Evolutionary conservation across 352 stramenopile species (phyloP).

Genomic region (Phytophthora citrophthora): DNA sequence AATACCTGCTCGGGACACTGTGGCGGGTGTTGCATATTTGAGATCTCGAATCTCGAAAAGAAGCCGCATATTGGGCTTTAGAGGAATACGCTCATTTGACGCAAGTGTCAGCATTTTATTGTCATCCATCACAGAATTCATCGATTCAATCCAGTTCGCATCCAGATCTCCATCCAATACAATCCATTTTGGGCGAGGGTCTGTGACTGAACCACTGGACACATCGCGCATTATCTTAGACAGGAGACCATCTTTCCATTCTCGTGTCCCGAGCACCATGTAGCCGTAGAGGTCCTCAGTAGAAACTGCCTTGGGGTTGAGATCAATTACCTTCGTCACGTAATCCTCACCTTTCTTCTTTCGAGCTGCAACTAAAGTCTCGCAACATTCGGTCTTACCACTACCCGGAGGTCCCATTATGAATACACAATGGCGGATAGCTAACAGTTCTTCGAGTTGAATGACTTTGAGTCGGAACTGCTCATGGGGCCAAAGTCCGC

Average conservation of each 20-base stretch:
- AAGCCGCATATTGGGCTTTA: constrained; percentile 95
- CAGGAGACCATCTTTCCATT: constrained; percentile 96
- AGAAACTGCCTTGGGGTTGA: constrained; percentile 97
- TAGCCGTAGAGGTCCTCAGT: constrained; percentile 97
- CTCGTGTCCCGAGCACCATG: constrained; percentile 93
- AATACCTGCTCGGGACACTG: constrained; percentile 95
- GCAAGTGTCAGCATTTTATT: constrained; percentile 91
- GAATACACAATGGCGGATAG: constrained; percentile 96
- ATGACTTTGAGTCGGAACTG: constrained; percentile 94
- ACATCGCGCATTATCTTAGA: constrained; percentile 95
- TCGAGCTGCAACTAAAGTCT: constrained; percentile 87
- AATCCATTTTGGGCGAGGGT: constrained; percentile 93
- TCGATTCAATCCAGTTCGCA: constrained; percentile 90
- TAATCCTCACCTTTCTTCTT: constrained; percentile 75
- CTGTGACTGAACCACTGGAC: constrained; percentile 61
- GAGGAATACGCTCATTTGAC: constrained; percentile 96
- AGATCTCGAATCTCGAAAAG: constrained; percentile 97
- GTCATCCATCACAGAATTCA: constrained; percentile 92
- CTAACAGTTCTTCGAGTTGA: constrained; percentile 95
- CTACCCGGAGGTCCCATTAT: constrained; percentile 93
- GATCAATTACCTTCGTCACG: constrained; percentile 79
- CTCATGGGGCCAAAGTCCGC: constrained; percentile 91
- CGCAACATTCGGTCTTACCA: constrained; percentile 95
- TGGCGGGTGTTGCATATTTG: constrained; percentile 94
- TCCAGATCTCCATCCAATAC: constrained; percentile 93